Evolutionary conservation across 1,284 basidiomycete species (phyloP), one percentile per base, ranked within the genome.

Genomic region (Cystobasidium slooffiae): DNA sequence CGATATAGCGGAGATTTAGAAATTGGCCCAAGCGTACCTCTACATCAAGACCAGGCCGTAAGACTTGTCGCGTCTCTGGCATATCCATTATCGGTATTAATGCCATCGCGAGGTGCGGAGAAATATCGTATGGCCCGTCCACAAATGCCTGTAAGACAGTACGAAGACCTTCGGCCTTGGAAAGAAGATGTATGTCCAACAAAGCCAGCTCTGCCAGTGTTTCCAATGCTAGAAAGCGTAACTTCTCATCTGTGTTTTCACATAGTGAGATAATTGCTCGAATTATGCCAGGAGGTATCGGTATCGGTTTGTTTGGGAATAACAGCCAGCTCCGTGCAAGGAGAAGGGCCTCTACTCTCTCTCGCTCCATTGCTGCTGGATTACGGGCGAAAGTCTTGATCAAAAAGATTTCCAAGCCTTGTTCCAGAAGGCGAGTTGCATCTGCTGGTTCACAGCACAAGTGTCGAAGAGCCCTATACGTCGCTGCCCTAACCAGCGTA

Each of bases 211-310:
- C 97, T 0, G 92, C 88, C 61, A 99, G 83, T 0, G 94, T 98
- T 82, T 97, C 90, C 51, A 98, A 86, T 74, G 90, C 93, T 63
- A 96, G 88, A 1, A 87, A 86, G 70, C 90, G 87, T 79, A 99
- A 90, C 0, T 91, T 90, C 80, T 99, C 97, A 76, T 99, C 96
- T 5, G 88, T 85, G 74, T 95, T 92, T 81, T 99, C 95, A 0
- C 94, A 93, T 5, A 96, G 88, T n/a, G 94, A 91, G 62, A 97
- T 89, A 10, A 99, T 84, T 1, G 93, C 90, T 44, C 97, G 88
- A 83, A 96, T 88, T 53, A 97, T 86, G 7, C 90, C 86, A 76
- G 93, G 90, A 0, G 78, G 75, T 4, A 79, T 63, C 1, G 81
- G 72, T 4, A 90, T 89, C 51, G 22, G 46, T 18, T 22, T 63